A percentile compares a stretch with the other conserved stretches of the same genome.
These are phyloP conservation scores for Pythium apleroticum DNA, from an alignment of 352 stramenopile species.

Conservation along the genomic window DNA sequence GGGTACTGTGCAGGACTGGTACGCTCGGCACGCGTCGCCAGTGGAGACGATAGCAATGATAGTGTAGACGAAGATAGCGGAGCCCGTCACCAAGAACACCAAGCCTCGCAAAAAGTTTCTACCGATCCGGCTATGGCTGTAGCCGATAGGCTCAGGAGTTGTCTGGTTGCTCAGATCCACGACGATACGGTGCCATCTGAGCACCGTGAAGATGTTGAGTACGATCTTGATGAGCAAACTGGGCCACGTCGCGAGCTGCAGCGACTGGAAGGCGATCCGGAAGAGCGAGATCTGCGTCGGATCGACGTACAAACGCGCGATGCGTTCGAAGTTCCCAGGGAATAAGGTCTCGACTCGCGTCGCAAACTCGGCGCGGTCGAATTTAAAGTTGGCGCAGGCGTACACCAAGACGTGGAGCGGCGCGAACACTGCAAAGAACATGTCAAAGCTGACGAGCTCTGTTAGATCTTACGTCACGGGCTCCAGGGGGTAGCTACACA, in stretches of 20 bases:
- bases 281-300: conserved; percentile 42
- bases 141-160: background rate
- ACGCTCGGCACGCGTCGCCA: background rate
- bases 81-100: conserved; percentile 6
- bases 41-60: conserved; percentile 15
- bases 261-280: conserved; percentile 41
- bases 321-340: conserved; percentile 33
- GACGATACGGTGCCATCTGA: conserved; percentile 47
- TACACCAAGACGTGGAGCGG: conserved; percentile 45
- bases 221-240: conserved; percentile 35
- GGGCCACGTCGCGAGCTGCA: conserved; percentile 35
- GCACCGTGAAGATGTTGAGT: conserved; percentile 41
- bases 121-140: background rate
- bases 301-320: conserved; percentile 45
- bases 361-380: conserved; percentile 38
- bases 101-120: background rate
- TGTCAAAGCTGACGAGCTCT: conserved; percentile 35
- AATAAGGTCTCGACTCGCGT: conserved; percentile 30
- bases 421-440: conserved; percentile 64
- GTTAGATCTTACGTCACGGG: too few species aligned
- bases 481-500: background rate
- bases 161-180: background rate
- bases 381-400: conserved; percentile 42
- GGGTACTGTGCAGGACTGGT: conserved; percentile 16
- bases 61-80: conserved; percentile 21